Base-by-base conservation (phyloP, 176 grass and related monocot species). In the Hordeum marinum region DNA sequence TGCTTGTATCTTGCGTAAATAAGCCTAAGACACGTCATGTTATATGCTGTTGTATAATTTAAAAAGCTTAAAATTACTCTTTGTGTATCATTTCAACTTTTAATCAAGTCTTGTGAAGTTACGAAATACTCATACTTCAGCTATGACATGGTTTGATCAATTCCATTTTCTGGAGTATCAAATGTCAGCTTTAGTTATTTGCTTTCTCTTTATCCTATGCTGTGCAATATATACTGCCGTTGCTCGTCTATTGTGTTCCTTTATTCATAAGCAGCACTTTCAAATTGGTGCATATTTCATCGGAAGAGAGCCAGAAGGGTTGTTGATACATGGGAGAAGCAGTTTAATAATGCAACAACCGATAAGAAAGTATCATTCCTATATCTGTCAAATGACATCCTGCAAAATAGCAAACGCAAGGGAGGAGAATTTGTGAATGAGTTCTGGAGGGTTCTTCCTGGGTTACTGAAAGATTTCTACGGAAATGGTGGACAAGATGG, bases 371-470 rank as follows among this genome's bases (percentile, higher is more conserved):
- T 96, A 27, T 82, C 88, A n/a, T 90, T 94, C 39, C 84, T 99
- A 20, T 99, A 96, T 85, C 90, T 99, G 73, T 89, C 96, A 48
- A 99, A 99, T 89, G 96, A 99, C 62, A 99, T 99, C 58, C 79
- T 99, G 82, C 96, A 99, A 87, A 99, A 99, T 46, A 99, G 96
- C 77, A 99, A 90, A 81, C 96, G 96, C 75, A 95, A 94, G 88
- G 91, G 96, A 76, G 81, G 90, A 35, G 96, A 99, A 62, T 99
- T 91, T 68, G 91, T 99, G n/a, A 92, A 96, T 88, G 96, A 99
- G 80, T 99, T 99, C 86, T 99, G 96, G 96, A 96, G 91, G 90
- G 93, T 99, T 77, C 91, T 99, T 23, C 96, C 96, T 71, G 72
- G 70, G 63, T 92, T 81, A 37, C 69, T 99, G 78, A 99, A 93